Evolutionary conservation across 2,329 filamentous ascomycete genomes (phyloP), one percentile per base, ranked within the genome.

Genomic region (Aspergillus pseudotamarii): DNA sequence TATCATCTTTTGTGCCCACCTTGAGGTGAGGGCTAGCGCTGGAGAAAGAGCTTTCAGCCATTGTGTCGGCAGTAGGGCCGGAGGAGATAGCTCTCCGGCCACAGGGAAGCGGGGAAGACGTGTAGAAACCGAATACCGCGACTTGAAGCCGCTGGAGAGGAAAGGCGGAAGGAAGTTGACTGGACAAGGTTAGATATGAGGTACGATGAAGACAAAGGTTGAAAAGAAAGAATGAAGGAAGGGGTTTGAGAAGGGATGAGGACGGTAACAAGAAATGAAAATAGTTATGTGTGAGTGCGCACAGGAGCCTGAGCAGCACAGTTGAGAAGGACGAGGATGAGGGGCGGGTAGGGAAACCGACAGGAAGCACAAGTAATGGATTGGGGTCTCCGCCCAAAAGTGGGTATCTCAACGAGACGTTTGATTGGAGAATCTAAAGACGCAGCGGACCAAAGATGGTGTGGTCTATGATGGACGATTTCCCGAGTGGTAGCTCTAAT

Each of bases 1-100:
- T 82, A 67, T 83, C 80, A 67, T 80, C 81, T 63, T 89, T 89
- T 71, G 94, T 93, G 54, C 90, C 90, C 78, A 93, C 93, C 79
- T 88, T 88, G 76, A 90, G 88, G 72, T 94, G 94, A 41, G 91
- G 92, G 79, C 94, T 95, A 78, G 89, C 87, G 78, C 91, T 93
- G 63, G 90, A 91, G 79, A 96, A 95, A 72, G 67, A 66, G 73
- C 86, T 89, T 76, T 89, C 88, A 69, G 92, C 89, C 91, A 94
- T 93, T 63, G 63, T 65, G 67, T 59, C 50, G 68, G 65, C 59
- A 61, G 68, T 62, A 66, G 65, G 69, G 72, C 71, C 70, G 71
- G 68, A 67, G 73, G 70, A 65, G 68, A 69, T 63, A 66, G 60
- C 48, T 62, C 68, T 76, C 73, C 70, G 71, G 69, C 69, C 68